A percentile compares a stretch with the other conserved stretches of the same genome.
Conservation (phyloP, 1,284 basidiomycete species). For the Fomes fomentarius region DNA sequence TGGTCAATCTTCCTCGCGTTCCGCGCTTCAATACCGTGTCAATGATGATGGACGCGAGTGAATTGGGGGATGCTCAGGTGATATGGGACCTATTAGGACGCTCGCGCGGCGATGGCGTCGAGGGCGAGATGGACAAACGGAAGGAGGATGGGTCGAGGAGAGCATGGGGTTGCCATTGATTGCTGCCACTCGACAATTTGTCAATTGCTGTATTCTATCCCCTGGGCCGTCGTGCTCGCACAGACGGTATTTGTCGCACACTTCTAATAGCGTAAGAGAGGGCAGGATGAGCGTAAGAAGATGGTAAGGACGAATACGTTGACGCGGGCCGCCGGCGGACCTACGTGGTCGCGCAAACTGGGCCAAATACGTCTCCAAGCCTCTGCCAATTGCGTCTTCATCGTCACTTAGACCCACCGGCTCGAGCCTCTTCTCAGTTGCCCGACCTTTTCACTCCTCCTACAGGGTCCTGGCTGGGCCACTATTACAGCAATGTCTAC, state of each 20-base stretch:
- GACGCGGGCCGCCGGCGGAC: conserved; percentile 6
- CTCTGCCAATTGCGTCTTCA: conserved; percentile 1
- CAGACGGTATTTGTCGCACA: too few species aligned
- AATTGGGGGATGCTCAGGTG: conserved; percentile 40
- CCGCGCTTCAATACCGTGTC: conserved; percentile 65
- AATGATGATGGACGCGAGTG: conserved; percentile 59
- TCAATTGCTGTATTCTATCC: background rate
- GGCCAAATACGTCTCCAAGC: conserved; percentile 25
- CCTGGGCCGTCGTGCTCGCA: too few species aligned
- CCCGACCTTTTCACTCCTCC: conserved; percentile 12
- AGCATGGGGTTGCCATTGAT: conserved; percentile 23
- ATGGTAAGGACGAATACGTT: background rate
- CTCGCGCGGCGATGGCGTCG: conserved; percentile 18
- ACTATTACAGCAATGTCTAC: conserved; percentile 48
- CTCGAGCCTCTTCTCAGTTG: conserved; percentile 1
- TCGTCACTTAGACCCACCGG: conserved; percentile 19
- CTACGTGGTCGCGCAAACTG: conserved; percentile 27
- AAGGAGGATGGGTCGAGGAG: conserved; percentile 21
- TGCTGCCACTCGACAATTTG: background rate
- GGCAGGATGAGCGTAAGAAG: background rate
- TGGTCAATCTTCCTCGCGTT: conserved; percentile 53
- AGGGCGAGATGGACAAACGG: conserved; percentile 22
- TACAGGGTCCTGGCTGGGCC: conserved; percentile 23
- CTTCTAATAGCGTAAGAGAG: background rate
- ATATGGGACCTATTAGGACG: conserved; percentile 29